These are phyloP conservation scores for Ogataea polymorpha DNA, from an alignment of 805 yeast species.

Conservation along the genomic window DNA sequence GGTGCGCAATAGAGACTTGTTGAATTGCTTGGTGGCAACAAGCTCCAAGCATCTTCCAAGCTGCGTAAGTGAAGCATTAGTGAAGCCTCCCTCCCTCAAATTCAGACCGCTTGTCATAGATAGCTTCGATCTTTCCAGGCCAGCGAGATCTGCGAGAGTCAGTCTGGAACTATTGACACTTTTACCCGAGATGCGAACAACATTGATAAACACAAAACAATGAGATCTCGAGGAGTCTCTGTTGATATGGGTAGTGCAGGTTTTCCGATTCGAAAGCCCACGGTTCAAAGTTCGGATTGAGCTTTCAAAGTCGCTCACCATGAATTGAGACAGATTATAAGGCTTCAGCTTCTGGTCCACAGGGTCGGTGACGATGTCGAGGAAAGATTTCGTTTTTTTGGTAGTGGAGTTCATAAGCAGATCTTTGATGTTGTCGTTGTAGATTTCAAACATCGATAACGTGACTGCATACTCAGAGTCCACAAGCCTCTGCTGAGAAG, in stretches of 20 bases:
- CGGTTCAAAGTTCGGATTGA: constrained; percentile 37
- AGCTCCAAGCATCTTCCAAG: constrained; percentile 47
- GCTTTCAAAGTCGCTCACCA: constrained; percentile 36
- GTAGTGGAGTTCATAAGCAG: constrained; percentile 29
- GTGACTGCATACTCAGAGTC: constrained; percentile 36
- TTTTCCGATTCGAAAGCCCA: constrained; percentile 37
- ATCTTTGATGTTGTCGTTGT: constrained; percentile 45
- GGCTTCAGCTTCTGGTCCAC: constrained; percentile 45
- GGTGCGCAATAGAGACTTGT: constrained; percentile 43
- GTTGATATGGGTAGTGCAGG: constrained; percentile 44
- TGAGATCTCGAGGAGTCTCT: constrained; percentile 48
- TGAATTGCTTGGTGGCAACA: constrained; percentile 36
- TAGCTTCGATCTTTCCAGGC: constrained; percentile 47
- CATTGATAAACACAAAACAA: constrained; percentile 45
- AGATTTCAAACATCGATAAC: constrained; percentile 51
- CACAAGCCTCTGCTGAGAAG: neutral
- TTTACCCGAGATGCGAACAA: constrained; percentile 25
- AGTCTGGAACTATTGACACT: constrained; percentile 35
- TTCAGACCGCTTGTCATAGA: constrained; percentile 45
- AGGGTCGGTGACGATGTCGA: constrained; percentile 42
- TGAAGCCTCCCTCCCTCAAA: constrained; percentile 45
- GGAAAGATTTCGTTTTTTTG: constrained; percentile 25
- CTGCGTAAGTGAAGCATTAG: constrained; percentile 47
- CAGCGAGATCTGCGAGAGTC: constrained; percentile 49
- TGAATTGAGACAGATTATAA: constrained; percentile 38